Evolutionary conservation across 2,329 filamentous ascomycete genomes (phyloP).

Genomic region (Aureobasidium leucospermi): DNA sequence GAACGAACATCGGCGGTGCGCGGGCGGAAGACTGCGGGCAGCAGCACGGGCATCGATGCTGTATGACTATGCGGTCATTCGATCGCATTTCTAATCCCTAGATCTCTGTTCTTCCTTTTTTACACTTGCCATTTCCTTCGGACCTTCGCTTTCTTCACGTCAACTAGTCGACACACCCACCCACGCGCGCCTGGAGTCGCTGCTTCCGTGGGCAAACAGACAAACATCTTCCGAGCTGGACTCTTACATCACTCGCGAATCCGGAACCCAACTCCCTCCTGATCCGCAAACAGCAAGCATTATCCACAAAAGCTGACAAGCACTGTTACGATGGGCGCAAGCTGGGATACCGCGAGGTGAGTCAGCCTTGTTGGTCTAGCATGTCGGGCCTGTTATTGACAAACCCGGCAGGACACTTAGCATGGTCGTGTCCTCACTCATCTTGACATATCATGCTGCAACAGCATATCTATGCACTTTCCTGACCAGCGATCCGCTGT

Average conservation of each 20-base stretch:
- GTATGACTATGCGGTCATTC: constrained; percentile 8
- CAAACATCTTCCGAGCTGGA: constrained; percentile 5
- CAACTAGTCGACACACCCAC: background rate
- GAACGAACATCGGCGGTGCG: background rate
- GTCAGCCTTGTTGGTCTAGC: background rate
- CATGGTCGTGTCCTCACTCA: constrained; percentile 19
- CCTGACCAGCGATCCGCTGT: constrained; percentile 23
- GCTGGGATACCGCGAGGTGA: background rate
- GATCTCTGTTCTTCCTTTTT: constrained; percentile 2
- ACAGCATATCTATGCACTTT: constrained; percentile 21
- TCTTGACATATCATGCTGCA: constrained; percentile 21
- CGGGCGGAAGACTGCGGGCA: background rate
- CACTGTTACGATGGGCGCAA: background rate
- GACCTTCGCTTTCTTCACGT: constrained; percentile 1
- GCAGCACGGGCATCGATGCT: background rate
- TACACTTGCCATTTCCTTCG: background rate
- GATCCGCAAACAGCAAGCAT: background rate
- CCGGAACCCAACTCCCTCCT: background rate
- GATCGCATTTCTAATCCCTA: constrained; percentile 4
- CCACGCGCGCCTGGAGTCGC: constrained; percentile 13
- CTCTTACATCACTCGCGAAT: constrained; percentile 4
- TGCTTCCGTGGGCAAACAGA: constrained; percentile 3
- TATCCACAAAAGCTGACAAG: background rate
- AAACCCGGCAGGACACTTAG: constrained; percentile 15
- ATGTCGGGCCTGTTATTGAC: background rate